Percentiles rank a stretch among this genome's conserved stretches.
phyloP scores from a whole-genome alignment of 2,329 filamentous ascomycete species.

The Pseudodiploospora longispora region DNA sequence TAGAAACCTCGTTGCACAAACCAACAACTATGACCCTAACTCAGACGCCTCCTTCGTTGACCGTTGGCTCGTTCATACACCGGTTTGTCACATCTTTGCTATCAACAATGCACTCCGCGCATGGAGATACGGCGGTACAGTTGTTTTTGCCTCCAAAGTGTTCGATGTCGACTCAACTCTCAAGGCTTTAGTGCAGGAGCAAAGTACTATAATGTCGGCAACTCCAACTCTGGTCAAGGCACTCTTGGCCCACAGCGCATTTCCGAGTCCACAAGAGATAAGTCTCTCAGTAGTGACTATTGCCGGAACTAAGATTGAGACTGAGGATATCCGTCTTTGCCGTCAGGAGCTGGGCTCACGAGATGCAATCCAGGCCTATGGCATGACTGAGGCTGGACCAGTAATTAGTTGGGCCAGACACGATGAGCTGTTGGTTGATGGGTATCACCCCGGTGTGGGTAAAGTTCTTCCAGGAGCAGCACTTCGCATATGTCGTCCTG shows the following conservation, averaged over 20 bases:
- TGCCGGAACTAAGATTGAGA: constrained; percentile 23
- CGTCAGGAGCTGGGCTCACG: constrained; percentile 22
- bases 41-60: constrained; percentile 18
- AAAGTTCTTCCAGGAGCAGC: constrained; percentile 31
- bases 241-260: constrained; percentile 20
- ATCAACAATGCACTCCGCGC: constrained; percentile 30
- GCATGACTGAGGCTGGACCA: constrained; percentile 38
- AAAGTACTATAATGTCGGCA: constrained; percentile 31
- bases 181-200: constrained; percentile 21
- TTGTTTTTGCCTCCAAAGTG: constrained; percentile 26
- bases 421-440: constrained; percentile 22
- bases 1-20: constrained; percentile 30
- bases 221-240: constrained; percentile 29
- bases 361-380: constrained; percentile 30
- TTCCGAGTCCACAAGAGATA: constrained; percentile 18
- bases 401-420: constrained; percentile 30
- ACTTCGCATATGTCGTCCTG: constrained; percentile 28
- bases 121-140: constrained; percentile 25
- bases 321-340: constrained; percentile 25
- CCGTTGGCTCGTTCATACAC: constrained; percentile 31
- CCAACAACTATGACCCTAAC: constrained; percentile 28
- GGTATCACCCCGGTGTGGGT: constrained; percentile 32
- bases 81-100: constrained; percentile 30
- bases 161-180: constrained; percentile 27
- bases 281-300: constrained; percentile 26